phyloP scores from a whole-genome alignment of 345 rosid genomes.

The Citrus cavaleriei region DNA sequence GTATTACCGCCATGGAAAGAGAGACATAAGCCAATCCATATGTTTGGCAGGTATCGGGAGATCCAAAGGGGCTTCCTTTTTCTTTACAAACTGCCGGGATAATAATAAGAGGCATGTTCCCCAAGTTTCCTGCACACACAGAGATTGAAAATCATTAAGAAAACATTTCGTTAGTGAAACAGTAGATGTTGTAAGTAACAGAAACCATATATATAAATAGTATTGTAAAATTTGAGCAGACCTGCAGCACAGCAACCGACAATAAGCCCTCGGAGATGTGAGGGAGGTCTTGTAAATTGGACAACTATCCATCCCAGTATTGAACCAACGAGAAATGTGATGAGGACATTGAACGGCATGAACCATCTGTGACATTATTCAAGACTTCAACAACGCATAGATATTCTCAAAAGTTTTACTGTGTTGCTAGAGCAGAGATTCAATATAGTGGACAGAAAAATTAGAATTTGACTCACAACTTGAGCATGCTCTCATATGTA shows the following conservation, averaged over 20 bases:
- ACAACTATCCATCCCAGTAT: constrained; percentile 33
- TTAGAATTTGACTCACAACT: constrained; percentile 34
- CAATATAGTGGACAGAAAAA: neutral
- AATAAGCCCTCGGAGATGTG: constrained; percentile 29
- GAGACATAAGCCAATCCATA: constrained; percentile 55
- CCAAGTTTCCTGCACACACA: constrained; percentile 50
- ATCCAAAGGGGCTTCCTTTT: constrained; percentile 60
- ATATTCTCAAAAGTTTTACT: neutral
- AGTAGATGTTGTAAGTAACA: neutral
- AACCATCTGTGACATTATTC: constrained; percentile 27
- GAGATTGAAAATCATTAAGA: neutral
- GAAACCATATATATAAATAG: neutral
- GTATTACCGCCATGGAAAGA: constrained; percentile 64
- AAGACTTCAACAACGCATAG: neutral
- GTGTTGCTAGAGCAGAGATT: neutral
- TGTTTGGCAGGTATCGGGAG: constrained; percentile 42
- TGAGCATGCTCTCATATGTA: constrained; percentile 44
- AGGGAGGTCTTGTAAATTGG: constrained; percentile 28
- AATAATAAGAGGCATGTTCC: constrained; percentile 58
- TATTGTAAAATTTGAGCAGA: neutral
- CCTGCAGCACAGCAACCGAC: constrained; percentile 41
- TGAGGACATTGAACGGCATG: constrained; percentile 40
- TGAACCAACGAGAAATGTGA: constrained; percentile 31
- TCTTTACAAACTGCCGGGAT: constrained; percentile 74
- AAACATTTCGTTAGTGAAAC: neutral